These are phyloP conservation scores for Stagonosporopsis vannaccii DNA, from an alignment of 2,329 filamentous ascomycete species.

Conservation along the genomic window DNA sequence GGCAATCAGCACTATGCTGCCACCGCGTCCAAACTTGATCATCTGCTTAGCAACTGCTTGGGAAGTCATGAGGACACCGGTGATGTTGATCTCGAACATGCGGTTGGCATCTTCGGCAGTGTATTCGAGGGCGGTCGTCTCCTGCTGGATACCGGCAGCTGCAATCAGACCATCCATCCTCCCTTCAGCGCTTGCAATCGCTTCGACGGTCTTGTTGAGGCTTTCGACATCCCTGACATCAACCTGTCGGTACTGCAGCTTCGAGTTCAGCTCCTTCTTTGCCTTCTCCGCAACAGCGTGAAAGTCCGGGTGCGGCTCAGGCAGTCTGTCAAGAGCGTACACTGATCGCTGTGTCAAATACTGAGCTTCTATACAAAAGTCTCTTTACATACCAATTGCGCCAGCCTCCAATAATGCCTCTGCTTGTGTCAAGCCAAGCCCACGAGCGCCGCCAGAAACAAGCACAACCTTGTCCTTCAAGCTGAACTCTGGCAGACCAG, in stretches of 20 bases:
- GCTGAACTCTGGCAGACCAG: constrained; percentile 73
- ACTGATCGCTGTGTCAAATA: constrained; percentile 53
- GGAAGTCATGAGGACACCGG: constrained; percentile 68
- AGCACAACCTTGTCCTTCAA: constrained; percentile 74
- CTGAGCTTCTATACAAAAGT: neutral
- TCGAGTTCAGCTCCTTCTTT: constrained; percentile 68
- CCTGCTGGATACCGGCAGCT: constrained; percentile 80
- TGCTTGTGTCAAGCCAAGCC: constrained; percentile 75
- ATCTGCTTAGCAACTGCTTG: constrained; percentile 70
- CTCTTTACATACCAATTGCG: constrained; percentile 61
- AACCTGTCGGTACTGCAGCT: constrained; percentile 76
- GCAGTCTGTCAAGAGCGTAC: constrained; percentile 70
- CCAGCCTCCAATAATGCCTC: constrained; percentile 79
- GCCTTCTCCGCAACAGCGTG: constrained; percentile 69
- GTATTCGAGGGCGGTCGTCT: constrained; percentile 83
- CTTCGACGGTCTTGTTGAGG: constrained; percentile 71
- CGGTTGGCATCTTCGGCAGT: constrained; percentile 65
- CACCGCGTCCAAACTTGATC: constrained; percentile 66
- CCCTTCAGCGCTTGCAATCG: constrained; percentile 73
- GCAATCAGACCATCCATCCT: constrained; percentile 81
- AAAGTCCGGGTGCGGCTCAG: constrained; percentile 68
- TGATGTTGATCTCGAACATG: constrained; percentile 69
- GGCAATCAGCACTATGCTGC: constrained; percentile 68
- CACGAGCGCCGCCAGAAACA: constrained; percentile 75
- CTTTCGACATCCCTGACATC: constrained; percentile 77